Conservation (phyloP, 192 early-diverging fungal species). For the Umbelopsis vinacea region DNA sequence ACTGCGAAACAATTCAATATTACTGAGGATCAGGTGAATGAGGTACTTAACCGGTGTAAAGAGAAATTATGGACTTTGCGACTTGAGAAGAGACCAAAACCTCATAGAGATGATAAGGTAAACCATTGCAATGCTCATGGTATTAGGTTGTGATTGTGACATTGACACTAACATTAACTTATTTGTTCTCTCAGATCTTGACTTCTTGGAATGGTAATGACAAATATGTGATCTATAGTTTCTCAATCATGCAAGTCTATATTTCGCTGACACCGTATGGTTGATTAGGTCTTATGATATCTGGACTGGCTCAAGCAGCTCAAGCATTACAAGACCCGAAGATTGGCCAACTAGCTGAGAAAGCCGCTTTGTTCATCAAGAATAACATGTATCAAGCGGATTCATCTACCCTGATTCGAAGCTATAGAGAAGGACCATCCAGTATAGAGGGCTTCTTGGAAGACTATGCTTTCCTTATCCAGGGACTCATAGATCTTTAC, state of each 20-base stretch:
- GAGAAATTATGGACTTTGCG: slow-evolving; percentile 50
- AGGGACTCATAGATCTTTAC: slow-evolving; percentile 62
- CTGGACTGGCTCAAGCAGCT: slow-evolving; percentile 48
- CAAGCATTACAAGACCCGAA: slow-evolving; percentile 36
- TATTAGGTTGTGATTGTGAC: too few species aligned
- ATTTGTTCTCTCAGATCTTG: slow-evolving; percentile 43
- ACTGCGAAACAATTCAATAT: slow-evolving; percentile 44
- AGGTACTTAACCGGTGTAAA: slow-evolving; percentile 37
- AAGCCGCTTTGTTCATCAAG: slow-evolving; percentile 53
- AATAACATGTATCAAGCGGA: slow-evolving; percentile 47
- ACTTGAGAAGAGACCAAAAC: slow-evolving; percentile 48
- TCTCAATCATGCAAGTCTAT: neutral
- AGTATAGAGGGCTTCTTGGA: slow-evolving; percentile 59
- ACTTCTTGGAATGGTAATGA: slow-evolving; percentile 62
- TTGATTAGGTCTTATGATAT: slow-evolving; percentile 56
- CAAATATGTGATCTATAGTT: neutral
- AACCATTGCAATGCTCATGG: neutral
- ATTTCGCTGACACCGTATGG: neutral
- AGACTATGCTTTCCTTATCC: slow-evolving; percentile 62
- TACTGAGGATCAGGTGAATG: slow-evolving; percentile 31
- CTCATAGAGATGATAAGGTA: slow-evolving; percentile 65
- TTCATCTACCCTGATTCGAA: slow-evolving; percentile 44
- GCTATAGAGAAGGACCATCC: slow-evolving; percentile 51
- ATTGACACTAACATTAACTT: too few species aligned
- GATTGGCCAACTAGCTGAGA: slow-evolving; percentile 46